A percentile compares a stretch with the other conserved stretches of the same genome.
These are phyloP conservation scores for Cordyceps fumosorosea DNA, from an alignment of 2,329 filamentous ascomycete genomes.

Conservation along the genomic window DNA sequence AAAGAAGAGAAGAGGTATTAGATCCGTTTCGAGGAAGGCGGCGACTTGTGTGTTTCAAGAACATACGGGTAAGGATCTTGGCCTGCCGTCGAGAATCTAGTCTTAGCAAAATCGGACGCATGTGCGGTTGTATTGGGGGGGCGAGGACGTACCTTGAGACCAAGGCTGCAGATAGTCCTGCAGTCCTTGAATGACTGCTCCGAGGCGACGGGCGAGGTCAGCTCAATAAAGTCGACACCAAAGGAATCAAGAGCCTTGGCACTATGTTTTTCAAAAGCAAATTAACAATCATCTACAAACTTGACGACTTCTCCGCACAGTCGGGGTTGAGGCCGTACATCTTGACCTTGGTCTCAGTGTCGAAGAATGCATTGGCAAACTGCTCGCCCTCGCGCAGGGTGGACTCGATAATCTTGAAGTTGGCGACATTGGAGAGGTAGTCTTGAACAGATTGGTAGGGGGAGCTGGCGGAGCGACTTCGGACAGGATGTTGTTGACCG, in stretches of 20 bases:
- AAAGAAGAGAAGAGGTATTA: background rate
- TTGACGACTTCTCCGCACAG: too few species aligned
- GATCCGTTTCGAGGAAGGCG: background rate
- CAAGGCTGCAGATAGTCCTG: constrained; percentile 88
- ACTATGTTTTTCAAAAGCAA: constrained; percentile 1
- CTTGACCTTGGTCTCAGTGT: constrained; percentile 39
- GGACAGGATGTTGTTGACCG: background rate
- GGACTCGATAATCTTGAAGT: constrained; percentile 47
- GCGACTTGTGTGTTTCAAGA: background rate
- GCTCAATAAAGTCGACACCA: constrained; percentile 86
- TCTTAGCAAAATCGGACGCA: background rate
- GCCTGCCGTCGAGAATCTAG: constrained; percentile 17
- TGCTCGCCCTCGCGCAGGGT: constrained; percentile 74
- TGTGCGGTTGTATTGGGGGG: too few species aligned
- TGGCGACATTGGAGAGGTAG: constrained; percentile 48
- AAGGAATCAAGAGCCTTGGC: constrained; percentile 34
- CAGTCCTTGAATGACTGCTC: constrained; percentile 82
- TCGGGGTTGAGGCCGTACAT: background rate
- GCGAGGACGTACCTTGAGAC: constrained; percentile 57
- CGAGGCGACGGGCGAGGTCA: constrained; percentile 78
- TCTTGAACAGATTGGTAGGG: constrained; percentile 67
- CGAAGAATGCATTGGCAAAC: constrained; percentile 68
- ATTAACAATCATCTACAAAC: too few species aligned
- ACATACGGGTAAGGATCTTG: constrained; percentile 53
- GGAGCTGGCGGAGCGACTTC: background rate